phyloP scores from a whole-genome alignment of 352 stramenopile genomes.

The Phytophthora agathidicida region DNA sequence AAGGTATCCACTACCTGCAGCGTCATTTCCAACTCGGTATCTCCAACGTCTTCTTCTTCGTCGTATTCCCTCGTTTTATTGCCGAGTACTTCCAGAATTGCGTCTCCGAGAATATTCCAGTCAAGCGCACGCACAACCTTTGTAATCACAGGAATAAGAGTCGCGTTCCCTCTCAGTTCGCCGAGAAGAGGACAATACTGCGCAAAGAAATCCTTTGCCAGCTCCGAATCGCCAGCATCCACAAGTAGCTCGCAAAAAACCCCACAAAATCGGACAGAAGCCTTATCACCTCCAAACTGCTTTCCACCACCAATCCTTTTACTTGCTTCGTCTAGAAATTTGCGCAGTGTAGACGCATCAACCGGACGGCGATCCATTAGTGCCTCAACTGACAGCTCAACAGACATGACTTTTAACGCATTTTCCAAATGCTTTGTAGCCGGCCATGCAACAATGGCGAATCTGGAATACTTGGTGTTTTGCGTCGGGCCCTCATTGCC shows the following conservation, averaged over 20 bases:
- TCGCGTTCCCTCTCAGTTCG: not conserved
- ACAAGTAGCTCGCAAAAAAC: conserved; percentile 13
- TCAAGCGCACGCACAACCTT: conserved; percentile 1
- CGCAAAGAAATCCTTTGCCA: conserved; percentile 16
- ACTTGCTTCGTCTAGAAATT: conserved; percentile 1
- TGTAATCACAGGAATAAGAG: not conserved
- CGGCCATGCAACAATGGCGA: conserved; percentile 28
- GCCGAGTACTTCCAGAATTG: not conserved
- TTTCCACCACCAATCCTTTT: not conserved
- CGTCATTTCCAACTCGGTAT: conserved; percentile 6
- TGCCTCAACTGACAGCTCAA: conserved; percentile 1
- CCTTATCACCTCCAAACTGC: not conserved
- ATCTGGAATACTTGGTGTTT: conserved; percentile 20
- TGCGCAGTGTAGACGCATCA: not conserved
- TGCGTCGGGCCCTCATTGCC: conserved; percentile 22
- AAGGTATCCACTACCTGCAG: conserved; percentile 16
- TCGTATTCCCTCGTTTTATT: conserved; percentile 5
- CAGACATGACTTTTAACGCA: conserved; percentile 4
- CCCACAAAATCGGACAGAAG: conserved; percentile 9
- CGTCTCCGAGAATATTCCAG: conserved; percentile 11
- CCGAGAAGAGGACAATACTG: conserved; percentile 2
- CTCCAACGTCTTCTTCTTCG: not conserved
- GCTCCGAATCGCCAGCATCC: conserved; percentile 10
- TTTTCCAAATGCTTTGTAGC: not conserved
- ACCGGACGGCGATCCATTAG: not conserved